Evolutionary conservation across 164 flowering plant species (phyloP).

Genomic region (Vitis labrusca): DNA sequence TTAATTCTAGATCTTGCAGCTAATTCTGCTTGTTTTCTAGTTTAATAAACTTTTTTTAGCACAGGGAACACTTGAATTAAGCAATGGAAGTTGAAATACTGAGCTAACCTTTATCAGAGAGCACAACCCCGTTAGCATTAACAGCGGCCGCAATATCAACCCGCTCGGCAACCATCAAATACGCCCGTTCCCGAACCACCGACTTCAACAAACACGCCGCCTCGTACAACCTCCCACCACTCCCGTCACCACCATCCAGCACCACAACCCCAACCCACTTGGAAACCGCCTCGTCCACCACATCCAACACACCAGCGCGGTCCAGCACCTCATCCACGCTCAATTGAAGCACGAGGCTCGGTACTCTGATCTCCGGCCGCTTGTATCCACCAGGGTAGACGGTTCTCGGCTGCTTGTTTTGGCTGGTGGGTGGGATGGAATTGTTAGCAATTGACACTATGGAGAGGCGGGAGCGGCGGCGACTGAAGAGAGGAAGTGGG

Average conservation of each 20-base stretch:
- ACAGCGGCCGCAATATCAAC: constrained; percentile 93
- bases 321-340: constrained; percentile 50
- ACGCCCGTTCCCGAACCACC: constrained; percentile 73
- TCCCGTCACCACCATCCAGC: constrained; percentile 50
- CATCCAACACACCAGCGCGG: constrained; percentile 36
- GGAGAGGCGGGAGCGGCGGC: constrained; percentile 14
- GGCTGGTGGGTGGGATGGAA: constrained; percentile 5
- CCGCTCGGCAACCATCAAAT: constrained; percentile 71
- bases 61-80: background rate
- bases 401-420: constrained; percentile 38
- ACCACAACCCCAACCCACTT: constrained; percentile 67
- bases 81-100: background rate
- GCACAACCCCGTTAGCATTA: constrained; percentile 84
- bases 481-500: constrained; percentile 9
- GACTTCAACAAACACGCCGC: constrained; percentile 83
- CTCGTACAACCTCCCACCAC: constrained; percentile 62
- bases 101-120: constrained; percentile 82
- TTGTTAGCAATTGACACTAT: constrained; percentile 15
- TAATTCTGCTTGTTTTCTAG: no score
- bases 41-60: background rate
- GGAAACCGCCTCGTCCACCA: constrained; percentile 64
- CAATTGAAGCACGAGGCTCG: constrained; percentile 62
- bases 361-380: constrained; percentile 81
- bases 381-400: constrained; percentile 86
- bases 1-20: no score